These are phyloP conservation scores for Pseudogymnoascus sp. DNA, from an alignment of 2,329 filamentous ascomycete species.

Conservation along the genomic window DNA sequence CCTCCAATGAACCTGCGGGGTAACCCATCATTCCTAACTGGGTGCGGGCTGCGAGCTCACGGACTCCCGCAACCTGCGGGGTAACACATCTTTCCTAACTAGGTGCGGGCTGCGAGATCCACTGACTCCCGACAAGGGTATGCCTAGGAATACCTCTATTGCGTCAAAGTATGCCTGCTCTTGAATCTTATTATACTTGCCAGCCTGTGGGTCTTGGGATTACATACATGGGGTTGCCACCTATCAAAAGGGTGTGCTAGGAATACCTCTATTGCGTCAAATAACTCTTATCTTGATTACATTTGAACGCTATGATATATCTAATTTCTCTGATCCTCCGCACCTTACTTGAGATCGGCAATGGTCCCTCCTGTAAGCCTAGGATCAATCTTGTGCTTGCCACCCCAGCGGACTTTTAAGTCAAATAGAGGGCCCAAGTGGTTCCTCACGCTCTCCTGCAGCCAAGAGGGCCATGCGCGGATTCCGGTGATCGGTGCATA, in stretches of 20 bases:
- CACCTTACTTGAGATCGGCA: neutral
- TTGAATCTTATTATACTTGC: neutral
- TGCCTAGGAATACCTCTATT: neutral
- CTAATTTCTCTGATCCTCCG: neutral
- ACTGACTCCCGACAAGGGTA: no score
- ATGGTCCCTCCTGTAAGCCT: neutral
- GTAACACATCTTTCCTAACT: no score
- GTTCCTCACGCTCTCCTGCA: constrained; percentile 19
- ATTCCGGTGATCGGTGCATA: constrained; percentile 14
- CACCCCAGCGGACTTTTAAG: neutral
- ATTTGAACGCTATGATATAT: neutral
- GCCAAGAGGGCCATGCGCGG: constrained; percentile 23
- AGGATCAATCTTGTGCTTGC: neutral
- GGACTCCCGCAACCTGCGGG: no score
- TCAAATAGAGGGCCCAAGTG: neutral
- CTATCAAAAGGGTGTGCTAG: neutral
- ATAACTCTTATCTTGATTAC: neutral
- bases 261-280: neutral
- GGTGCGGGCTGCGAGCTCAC: neutral
- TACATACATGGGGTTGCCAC: neutral
- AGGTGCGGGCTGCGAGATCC: no score
- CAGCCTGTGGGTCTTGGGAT: neutral
- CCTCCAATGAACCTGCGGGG: neutral
- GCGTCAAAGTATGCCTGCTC: neutral
- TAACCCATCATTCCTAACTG: neutral